These are phyloP conservation scores for Exidia glandulosa DNA, from an alignment of 768 basidiomycete genomes.

Conservation along the genomic window DNA sequence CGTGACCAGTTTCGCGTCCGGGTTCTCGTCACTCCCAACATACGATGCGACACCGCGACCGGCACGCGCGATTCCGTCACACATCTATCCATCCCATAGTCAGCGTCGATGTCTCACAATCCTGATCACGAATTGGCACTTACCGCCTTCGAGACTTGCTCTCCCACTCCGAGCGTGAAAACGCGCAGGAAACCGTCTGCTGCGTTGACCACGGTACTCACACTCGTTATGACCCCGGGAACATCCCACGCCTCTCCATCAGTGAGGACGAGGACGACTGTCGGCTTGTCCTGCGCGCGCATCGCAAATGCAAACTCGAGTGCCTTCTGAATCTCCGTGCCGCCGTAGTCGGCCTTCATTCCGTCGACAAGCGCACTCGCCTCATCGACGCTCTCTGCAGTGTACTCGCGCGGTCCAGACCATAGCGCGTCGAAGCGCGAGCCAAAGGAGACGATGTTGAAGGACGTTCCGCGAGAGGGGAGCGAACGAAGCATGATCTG, in stretches of 20 bases:
- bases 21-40: conserved; percentile 6
- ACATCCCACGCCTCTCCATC: conserved; percentile 13
- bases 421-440: conserved; percentile 20
- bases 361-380: conserved; percentile 23
- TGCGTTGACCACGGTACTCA: neutral
- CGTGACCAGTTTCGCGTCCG: conserved; percentile 6
- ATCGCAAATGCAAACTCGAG: too few relatives aligned
- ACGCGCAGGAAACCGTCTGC: conserved; percentile 6
- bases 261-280: conserved; percentile 11
- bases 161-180: conserved; percentile 11
- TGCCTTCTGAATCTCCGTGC: too few relatives aligned
- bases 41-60: conserved; percentile 7
- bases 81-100: conserved; percentile 6
- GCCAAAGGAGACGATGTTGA: conserved; percentile 54
- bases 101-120: too few relatives aligned
- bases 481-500: conserved; percentile 32
- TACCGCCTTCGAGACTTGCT: neutral
- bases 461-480: conserved; percentile 22
- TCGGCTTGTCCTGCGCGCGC: too few relatives aligned
- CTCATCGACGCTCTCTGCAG: conserved; percentile 5
- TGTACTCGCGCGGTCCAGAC: conserved; percentile 16
- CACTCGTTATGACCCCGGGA: neutral
- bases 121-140: neutral
- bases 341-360: conserved; percentile 35
- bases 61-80: conserved; percentile 9